Base-by-base conservation (phyloP, 495 filamentous ascomycete genomes). In the Talaromyces proteolyticus region DNA sequence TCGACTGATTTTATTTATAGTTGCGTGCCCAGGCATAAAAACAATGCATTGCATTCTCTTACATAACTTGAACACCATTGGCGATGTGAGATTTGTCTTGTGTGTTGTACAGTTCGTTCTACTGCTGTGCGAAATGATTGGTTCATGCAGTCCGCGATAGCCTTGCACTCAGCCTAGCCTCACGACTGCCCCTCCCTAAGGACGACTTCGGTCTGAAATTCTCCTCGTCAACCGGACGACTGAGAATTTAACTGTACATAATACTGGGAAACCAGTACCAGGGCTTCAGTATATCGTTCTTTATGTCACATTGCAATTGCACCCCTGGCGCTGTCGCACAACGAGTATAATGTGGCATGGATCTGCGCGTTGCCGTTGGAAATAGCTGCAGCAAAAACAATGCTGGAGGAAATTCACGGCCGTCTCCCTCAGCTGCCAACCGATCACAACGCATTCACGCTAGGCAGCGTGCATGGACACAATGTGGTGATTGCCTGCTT, bases 311-410 rank as follows among this genome's bases (percentile, higher is more conserved):
- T 34, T 34, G 14, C 8, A 34, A 34, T 34, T 8, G 29, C 8
- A 34, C 29, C 29, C 8, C 8, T 34, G 29, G 14, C 29, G 29
- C 29, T 34, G 14, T 34, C 29, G 14, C 38, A 20, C 38, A 6
- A 41, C 18, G 38, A 41, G 7, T 77, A 72, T 50, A 69, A 53
- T 0, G 58, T 77, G 6, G 73, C 65, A 16, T 70, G 66, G 64
- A 66, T 77, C 17, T 71, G 65, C 46, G 65, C 67, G 2, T 55
- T 74, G 7, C 37, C 43, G 0, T 22, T 45, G 1, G 73, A 75
- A 44, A 37, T 51, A 7, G 53, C 62, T 17, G 70, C 72, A 0
- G 68, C 62, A 46, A 44, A 20, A 42, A 16, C 38, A 20, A 41
- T 41, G 38, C 16, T 41, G 6, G 38, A 41, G 12, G 38, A 61